Evolutionary conservation across 1,284 basidiomycete genomes (phyloP).

Genomic region (Cutaneotrichosporon cutaneum): DNA sequence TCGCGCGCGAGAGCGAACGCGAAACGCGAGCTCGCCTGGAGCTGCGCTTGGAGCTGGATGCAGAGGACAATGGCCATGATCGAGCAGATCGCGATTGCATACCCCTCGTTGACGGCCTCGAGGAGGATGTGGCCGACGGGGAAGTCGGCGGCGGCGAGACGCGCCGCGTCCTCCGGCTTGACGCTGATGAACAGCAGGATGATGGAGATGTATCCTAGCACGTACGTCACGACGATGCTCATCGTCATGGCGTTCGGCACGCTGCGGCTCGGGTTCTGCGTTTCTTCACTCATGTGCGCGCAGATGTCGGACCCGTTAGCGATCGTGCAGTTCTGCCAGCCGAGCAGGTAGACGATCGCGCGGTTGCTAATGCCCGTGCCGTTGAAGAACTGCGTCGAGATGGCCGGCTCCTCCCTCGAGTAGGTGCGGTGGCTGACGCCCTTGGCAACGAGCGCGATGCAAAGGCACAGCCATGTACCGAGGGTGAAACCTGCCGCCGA

Average conservation of each 20-base stretch:
- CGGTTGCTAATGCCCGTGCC: slow-evolving; percentile 37
- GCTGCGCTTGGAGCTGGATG: slow-evolving; percentile 48
- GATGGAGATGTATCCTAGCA: slow-evolving; percentile 48
- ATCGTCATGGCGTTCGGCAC: slow-evolving; percentile 51
- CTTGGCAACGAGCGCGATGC: slow-evolving; percentile 42
- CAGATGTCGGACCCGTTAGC: slow-evolving; percentile 38
- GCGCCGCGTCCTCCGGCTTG: slow-evolving; percentile 33
- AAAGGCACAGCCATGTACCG: slow-evolving; percentile 39
- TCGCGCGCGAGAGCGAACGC: slow-evolving; percentile 51
- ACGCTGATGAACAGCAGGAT: slow-evolving; percentile 46
- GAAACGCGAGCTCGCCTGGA: slow-evolving; percentile 52
- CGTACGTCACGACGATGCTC: slow-evolving; percentile 41
- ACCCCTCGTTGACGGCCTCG: slow-evolving; percentile 35
- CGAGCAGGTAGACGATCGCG: slow-evolving; percentile 46
- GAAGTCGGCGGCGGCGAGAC: slow-evolving; percentile 36
- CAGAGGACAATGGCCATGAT: slow-evolving; percentile 40
- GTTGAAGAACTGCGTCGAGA: slow-evolving; percentile 33
- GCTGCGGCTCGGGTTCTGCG: slow-evolving; percentile 49
- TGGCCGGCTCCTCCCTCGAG: slow-evolving; percentile 9
- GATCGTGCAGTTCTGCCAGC: slow-evolving; percentile 48
- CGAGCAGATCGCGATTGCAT: slow-evolving; percentile 37
- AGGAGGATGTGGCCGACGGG: slow-evolving; percentile 48
- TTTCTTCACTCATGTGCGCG: slow-evolving; percentile 49
- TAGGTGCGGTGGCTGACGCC: slow-evolving; percentile 27
- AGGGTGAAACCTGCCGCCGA: slow-evolving; percentile 28